phyloP scores from a whole-genome alignment of 2,329 filamentous ascomycete genomes.

The Onygenales sp. region DNA sequence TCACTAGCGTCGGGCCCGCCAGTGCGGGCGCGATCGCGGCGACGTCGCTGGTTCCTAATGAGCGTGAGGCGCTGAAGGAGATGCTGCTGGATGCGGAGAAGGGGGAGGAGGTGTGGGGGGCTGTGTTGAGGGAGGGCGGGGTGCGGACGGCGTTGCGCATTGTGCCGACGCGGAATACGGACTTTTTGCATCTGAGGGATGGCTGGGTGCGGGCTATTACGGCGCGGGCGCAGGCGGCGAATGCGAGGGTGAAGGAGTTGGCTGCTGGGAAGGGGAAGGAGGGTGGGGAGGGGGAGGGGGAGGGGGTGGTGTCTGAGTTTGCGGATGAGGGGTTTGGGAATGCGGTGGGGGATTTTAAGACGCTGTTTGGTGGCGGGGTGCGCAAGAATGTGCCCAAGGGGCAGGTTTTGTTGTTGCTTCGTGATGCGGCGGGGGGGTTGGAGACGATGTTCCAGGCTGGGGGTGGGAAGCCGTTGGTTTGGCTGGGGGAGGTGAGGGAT shows the following conservation, averaged over 20 bases:
- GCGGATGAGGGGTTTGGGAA: slow-evolving; percentile 67
- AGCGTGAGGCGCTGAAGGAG: slow-evolving; percentile 64
- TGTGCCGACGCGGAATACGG: slow-evolving; percentile 83
- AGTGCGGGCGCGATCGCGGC: slow-evolving; percentile 53
- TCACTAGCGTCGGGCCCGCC: slow-evolving; percentile 15
- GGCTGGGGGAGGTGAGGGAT: slow-evolving; percentile 64
- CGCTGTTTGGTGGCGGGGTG: slow-evolving; percentile 65
- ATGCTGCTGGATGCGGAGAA: slow-evolving; percentile 59
- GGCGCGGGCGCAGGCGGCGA: slow-evolving; percentile 53
- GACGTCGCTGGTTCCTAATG: slow-evolving; percentile 70
- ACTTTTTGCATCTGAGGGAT: slow-evolving; percentile 86
- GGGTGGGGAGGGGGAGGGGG: slow-evolving; percentile 31
- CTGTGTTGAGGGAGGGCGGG: slow-evolving; percentile 55
- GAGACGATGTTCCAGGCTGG: slow-evolving; percentile 55
- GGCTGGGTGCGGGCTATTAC: slow-evolving; percentile 82
- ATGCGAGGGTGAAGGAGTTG: slow-evolving; percentile 36
- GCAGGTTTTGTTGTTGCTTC: slow-evolving; percentile 63
- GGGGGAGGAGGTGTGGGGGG: slow-evolving; percentile 66
- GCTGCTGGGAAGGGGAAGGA: slow-evolving; percentile 31
- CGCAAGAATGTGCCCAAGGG: slow-evolving; percentile 64
- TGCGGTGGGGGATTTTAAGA: slow-evolving; percentile 68
- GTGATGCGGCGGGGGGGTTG: slow-evolving; percentile 57
- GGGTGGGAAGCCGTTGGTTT: slow-evolving; percentile 38
- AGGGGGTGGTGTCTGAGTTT: slow-evolving; percentile 33
- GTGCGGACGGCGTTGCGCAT: slow-evolving; percentile 75